Base-by-base conservation (phyloP, 805 yeast species). In the Hanseniaspora lindneri region DNA sequence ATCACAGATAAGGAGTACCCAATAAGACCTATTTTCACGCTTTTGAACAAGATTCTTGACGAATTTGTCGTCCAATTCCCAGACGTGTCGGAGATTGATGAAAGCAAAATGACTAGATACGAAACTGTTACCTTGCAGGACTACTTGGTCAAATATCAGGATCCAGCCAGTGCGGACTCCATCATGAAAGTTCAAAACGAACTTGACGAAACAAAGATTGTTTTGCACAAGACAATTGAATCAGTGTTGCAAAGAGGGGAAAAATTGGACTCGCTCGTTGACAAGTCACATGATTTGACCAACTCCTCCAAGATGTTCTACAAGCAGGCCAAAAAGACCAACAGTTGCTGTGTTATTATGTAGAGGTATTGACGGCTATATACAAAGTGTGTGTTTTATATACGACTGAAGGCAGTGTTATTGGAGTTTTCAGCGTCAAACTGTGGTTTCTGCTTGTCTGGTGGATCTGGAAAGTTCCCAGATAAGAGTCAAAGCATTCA, bases 141-240 rank as follows among this genome's bases (percentile, higher is more conserved):
- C 23, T 87, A 87, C 62, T 68, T 92, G 56, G 68, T 71, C 57
- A 84, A 84, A 60, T 92, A 92, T 67, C 98, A 92, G 68, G 95
- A 92, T 63, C 99, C 99, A 27, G 74, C 82, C 36, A 95, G 92
- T 69, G 97, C 97, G 0, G 99, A 92, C 64, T 82, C 96, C 10
- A 79, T 92, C 54, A 81, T 92, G 94, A 83, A 82, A 64, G 98
- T 92, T 20, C 98, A 92, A 70, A 94, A 87, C 62, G 98, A 92
- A 66, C 75, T 92, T 58, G 98, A 92, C 65, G 98, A 92, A 62
- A 92, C 98, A 32, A 92, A 92, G 71, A 85, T 89, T 57, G 95
- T 88, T 35, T 72, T 92, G 59, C 97, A 92, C 67, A 88, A 89
- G 68, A 87, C 96, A 41, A 89, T 92, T 56, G 96, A 92, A 66